phyloP scores from a whole-genome alignment of 225 moss, liverwort and hornwort genomes.

The Antitrichia curtipendula region DNA sequence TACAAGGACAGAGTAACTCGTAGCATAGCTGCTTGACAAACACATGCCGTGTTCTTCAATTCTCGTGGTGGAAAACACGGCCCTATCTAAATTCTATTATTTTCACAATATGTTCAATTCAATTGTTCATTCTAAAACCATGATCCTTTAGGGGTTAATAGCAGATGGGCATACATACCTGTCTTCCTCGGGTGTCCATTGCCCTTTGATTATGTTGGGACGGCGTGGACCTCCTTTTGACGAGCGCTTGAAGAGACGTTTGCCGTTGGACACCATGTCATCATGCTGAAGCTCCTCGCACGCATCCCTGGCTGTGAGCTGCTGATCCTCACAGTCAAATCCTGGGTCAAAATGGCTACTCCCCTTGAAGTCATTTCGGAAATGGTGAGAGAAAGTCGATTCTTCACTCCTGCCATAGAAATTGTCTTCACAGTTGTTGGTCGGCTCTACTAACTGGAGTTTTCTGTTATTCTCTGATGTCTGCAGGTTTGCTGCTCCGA shows the following conservation, averaged over 20 bases:
- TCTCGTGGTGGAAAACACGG: background rate
- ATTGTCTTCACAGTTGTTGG: background rate
- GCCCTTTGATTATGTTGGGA: slow-evolving; percentile 93
- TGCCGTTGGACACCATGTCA: slow-evolving; percentile 7
- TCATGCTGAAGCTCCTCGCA: slow-evolving; percentile 47
- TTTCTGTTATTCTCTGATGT: slow-evolving; percentile 38
- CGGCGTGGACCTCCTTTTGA: slow-evolving; percentile 88
- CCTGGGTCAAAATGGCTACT: background rate
- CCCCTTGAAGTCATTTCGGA: background rate
- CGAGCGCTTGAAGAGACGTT: slow-evolving; percentile 70
- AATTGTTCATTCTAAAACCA: background rate
- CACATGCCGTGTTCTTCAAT: background rate
- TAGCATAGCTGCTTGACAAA: background rate
- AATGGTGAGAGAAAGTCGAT: background rate
- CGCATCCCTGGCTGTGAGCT: slow-evolving; percentile 41
- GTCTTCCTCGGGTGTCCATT: slow-evolving; percentile 93
- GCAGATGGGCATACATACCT: slow-evolving; percentile 22
- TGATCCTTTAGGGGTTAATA: background rate
- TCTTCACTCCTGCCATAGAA: background rate
- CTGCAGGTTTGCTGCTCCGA: slow-evolving; percentile 41
- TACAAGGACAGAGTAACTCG: background rate
- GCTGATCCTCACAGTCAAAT: slow-evolving; percentile 4
- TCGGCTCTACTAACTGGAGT: background rate
- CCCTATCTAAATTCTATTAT: background rate
- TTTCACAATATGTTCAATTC: background rate